Base-by-base conservation (phyloP, 1,284 basidiomycete species). In the Cryptococcus jaspeensis region DNA sequence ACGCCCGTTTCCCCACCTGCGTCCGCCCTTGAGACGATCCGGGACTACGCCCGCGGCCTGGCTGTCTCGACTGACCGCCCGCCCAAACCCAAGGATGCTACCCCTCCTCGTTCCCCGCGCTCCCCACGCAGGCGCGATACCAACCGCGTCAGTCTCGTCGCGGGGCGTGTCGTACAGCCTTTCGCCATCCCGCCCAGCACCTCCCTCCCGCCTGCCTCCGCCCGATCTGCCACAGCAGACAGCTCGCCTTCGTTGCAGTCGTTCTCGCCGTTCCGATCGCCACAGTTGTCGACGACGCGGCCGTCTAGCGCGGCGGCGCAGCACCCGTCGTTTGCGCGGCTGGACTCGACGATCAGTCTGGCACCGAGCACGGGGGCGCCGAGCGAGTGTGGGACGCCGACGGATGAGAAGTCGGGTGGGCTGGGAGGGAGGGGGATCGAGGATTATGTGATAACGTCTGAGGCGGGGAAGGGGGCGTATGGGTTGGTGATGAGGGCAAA, bases 401-500 rank as follows among this genome's bases (percentile, higher is more conserved):
- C 64, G 16, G 71, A 64, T 18, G 75, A 78, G 54, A 68, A 63
- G 16, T 66, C 67, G 0, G 73, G 71, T 13, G 76, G 75, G 22
- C 61, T 72, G 1, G 76, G 76, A 25, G 76, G 75, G 5, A 65
- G 70, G 12, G 76, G 76, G 9, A 78, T 78, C 39, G 73, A 74
- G 37, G 75, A 77, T 56, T 78, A 78, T 68, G 82, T 88, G 32
- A 87, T 96, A 53, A 84, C 92, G 63, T 84, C 84, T 49, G 92
- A 96, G 71, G 89, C 94, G 20, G 92, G 95, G 23, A 84, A 92
- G 57, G 95, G 95, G n/a, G 95, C 95, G 13, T 99, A 99, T 76
- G 95, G 95, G 0, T 81, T 98, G 44, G 95, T 99, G 25, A 94
- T 96, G 78, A 84, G 90, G 52, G 95, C 87, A 1, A 82, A 89